A percentile compares a stretch with the other conserved stretches of the same genome.
These are phyloP conservation scores for Botrytis tulipae DNA, from an alignment of 2,329 filamentous ascomycete genomes.

Conservation along the genomic window DNA sequence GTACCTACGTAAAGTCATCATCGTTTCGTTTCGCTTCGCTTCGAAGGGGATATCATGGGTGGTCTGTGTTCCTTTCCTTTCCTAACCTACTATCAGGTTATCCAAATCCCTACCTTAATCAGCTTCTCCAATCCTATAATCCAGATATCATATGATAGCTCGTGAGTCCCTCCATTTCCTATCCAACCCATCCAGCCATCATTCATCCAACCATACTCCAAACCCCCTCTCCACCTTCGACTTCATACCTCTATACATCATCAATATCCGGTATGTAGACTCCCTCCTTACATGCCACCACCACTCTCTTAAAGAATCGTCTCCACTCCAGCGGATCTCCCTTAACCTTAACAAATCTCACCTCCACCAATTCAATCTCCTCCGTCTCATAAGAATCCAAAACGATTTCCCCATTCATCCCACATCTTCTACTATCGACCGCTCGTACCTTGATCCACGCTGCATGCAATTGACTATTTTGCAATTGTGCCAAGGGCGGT, in stretches of 20 bases:
- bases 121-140: background rate
- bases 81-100: background rate
- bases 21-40: background rate
- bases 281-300: conserved; percentile 80
- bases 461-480: conserved; percentile 52
- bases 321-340: conserved; percentile 97
- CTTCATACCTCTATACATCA: background rate
- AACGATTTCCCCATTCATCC: conserved; percentile 71
- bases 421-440: conserved; percentile 68
- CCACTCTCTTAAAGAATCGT: conserved; percentile 94
- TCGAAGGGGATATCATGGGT: conserved; percentile 6
- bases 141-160: conserved; percentile 1
- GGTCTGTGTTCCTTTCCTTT: background rate
- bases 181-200: background rate
- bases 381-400: conserved; percentile 63
- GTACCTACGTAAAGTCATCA: background rate
- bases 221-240: background rate
- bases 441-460: conserved; percentile 72
- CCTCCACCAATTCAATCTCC: conserved; percentile 67
- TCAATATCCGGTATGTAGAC: conserved; percentile 59
- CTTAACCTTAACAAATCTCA: conserved; percentile 90
- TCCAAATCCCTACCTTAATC: background rate
- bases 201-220: background rate
- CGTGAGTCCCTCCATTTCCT: background rate
- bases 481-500: conserved; percentile 45